Conservation (phyloP, 768 basidiomycete species). For the Pulveroboletus frians region DNA sequence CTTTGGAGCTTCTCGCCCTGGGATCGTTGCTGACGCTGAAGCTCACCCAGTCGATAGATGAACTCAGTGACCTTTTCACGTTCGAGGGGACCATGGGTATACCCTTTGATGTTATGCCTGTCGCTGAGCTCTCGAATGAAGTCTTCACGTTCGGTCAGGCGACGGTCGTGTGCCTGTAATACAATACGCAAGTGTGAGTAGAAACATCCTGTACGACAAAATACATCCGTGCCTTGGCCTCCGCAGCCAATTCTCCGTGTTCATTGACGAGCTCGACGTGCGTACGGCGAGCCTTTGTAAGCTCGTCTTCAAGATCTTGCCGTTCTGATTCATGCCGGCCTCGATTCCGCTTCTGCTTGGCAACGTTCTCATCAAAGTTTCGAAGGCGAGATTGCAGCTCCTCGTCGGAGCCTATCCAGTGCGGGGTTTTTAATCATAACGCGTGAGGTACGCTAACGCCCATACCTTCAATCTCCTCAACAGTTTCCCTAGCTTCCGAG, state of each 20-base stretch:
- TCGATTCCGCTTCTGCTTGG: slow-evolving; percentile 45
- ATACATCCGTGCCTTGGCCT: slow-evolving; percentile 55
- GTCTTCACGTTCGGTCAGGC: slow-evolving; percentile 65
- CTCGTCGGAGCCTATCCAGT: slow-evolving; percentile 58
- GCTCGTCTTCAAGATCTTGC: slow-evolving; percentile 60
- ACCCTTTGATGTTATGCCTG: slow-evolving; percentile 70
- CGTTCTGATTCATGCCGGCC: slow-evolving; percentile 44
- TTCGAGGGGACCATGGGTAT: slow-evolving; percentile 62
- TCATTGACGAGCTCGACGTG: slow-evolving; percentile 55
- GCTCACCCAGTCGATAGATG: slow-evolving; percentile 54
- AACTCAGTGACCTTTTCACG: slow-evolving; percentile 72
- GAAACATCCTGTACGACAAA: background rate
- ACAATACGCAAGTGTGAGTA: background rate
- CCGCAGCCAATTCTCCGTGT: slow-evolving; percentile 66
- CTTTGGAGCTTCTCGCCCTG: slow-evolving; percentile 68
- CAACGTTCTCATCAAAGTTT: slow-evolving; percentile 57
- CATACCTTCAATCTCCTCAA: slow-evolving; percentile 62
- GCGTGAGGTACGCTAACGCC: background rate
- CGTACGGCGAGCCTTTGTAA: slow-evolving; percentile 41
- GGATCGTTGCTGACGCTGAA: slow-evolving; percentile 55
- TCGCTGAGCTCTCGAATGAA: slow-evolving; percentile 66
- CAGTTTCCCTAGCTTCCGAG: slow-evolving; percentile 53
- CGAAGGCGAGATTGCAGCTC: slow-evolving; percentile 55
- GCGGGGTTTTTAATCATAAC: background rate
- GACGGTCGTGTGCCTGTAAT: slow-evolving; percentile 64